Base-by-base conservation (phyloP, 2,329 filamentous ascomycete genomes). In the Trichoderma gracile region DNA sequence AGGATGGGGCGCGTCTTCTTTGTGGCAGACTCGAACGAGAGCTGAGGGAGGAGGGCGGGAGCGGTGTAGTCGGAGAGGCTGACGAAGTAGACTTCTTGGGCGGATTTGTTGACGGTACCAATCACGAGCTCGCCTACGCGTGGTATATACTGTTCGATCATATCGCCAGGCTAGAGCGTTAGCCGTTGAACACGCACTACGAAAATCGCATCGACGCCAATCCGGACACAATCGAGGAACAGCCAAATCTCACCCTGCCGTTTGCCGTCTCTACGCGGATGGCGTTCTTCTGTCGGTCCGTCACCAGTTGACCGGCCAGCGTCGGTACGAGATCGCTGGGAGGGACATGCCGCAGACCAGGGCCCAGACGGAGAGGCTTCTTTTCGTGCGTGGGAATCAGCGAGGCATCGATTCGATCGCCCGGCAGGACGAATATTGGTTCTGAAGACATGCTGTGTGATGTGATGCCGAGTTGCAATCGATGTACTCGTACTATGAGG, bases 11-110 rank as follows among this genome's bases (percentile, higher is more conserved):
- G 85, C 3, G 92, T 97, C 79, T 98, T 98, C 77, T 93, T 95
- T 50, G 90, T 92, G 19, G 93, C 95, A 68, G 88, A 88, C 77
- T 98, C 94, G 75, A 99, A 99, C n/a, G 93, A 87, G 21, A 98
- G 84, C 69, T 96, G 91, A 0, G 91, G 92, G 1, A 98, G 86
- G 19, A 91, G 81, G 1, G 91, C 92, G 65, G 84, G 78, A 2
- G 82, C 73, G 4, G 84, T 84, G 73, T 87, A 84, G 62, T 87
- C 82, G 30, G 91, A 89, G 60, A 98, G 82, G 69, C 84, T 82
- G 75, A 93, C 93, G 76, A 90, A 88, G 82, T 91, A 97, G 74
- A 86, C 84, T 71, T 98, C 95, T 64, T 83, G 81, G 57, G 87
- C 84, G 63, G 87, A 89, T 75, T 89, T 90, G 72, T 91, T 86